Percentiles rank a stretch among this genome's conserved stretches.
These are phyloP conservation scores for Sclerotinia borealis DNA, from an alignment of 2,329 filamentous ascomycete species.

Conservation along the genomic window DNA sequence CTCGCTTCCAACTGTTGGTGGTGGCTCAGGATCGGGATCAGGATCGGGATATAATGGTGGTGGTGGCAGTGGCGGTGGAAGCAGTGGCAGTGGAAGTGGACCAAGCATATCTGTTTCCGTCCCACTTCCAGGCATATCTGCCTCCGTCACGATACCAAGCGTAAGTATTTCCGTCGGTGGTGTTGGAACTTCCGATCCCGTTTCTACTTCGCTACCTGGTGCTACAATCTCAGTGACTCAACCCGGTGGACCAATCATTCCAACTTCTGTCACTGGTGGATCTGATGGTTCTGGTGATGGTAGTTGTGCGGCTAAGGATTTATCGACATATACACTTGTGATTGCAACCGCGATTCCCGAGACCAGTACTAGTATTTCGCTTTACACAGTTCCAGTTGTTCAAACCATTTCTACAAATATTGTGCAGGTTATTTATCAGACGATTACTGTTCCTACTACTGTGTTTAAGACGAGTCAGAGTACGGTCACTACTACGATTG, in stretches of 20 bases:
- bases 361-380: neutral
- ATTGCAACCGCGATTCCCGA: neutral
- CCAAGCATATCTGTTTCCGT: neutral
- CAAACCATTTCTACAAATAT: neutral
- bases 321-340: neutral
- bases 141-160: too few species aligned
- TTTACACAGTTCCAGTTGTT: neutral
- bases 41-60: neutral
- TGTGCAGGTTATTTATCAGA: neutral
- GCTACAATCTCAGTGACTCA: neutral
- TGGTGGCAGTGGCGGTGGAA: neutral
- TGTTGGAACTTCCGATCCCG: slow-evolving; percentile 3
- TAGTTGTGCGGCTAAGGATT: neutral
- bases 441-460: neutral
- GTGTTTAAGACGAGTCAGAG: slow-evolving; percentile 4
- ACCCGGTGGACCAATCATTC: neutral
- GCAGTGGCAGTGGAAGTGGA: neutral
- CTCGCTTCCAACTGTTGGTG: neutral
- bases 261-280: neutral
- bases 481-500: neutral
- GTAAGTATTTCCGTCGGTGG: neutral
- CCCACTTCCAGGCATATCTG: neutral
- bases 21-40: neutral
- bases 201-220: neutral
- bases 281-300: neutral